Conservation (phyloP, 805 yeast species). For the Hanseniaspora jakobsenii region DNA sequence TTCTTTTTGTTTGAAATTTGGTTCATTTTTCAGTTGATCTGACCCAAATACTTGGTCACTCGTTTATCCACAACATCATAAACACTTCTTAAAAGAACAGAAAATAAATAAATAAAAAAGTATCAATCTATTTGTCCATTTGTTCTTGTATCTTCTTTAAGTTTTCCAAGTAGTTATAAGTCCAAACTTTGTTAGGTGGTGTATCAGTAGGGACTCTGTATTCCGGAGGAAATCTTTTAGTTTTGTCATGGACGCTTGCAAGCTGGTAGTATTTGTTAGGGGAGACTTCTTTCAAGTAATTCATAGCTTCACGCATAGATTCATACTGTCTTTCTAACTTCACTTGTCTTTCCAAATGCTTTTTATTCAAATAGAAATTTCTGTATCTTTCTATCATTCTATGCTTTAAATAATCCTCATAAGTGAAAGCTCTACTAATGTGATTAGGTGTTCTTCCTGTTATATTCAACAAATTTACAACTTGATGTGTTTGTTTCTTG, state of each 20-base stretch:
- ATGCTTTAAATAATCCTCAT: constrained; percentile 79
- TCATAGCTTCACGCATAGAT: constrained; percentile 59
- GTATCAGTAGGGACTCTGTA: constrained; percentile 78
- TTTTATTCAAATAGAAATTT: constrained; percentile 47
- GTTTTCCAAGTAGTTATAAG: constrained; percentile 18
- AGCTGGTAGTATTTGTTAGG: constrained; percentile 42
- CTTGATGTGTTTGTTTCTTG: constrained; percentile 2
- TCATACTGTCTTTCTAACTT: constrained; percentile 50
- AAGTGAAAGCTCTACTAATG: constrained; percentile 23
- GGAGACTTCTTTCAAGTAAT: constrained; percentile 42
- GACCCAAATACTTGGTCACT: no score
- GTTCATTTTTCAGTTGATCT: no score
- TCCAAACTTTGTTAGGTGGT: constrained; percentile 78
- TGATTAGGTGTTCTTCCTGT: neutral
- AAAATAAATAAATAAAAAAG: no score
- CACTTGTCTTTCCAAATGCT: constrained; percentile 32
- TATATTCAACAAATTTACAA: constrained; percentile 4
- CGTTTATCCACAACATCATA: no score
- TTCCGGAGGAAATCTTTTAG: constrained; percentile 67
- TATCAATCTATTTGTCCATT: neutral
- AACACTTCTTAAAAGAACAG: no score
- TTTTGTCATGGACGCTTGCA: constrained; percentile 51
- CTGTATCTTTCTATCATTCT: constrained; percentile 74
- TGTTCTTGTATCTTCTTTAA: neutral
- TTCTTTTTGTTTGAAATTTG: no score